Base-by-base conservation (phyloP, 208 protist species). In the Naegleria fowleri region DNA sequence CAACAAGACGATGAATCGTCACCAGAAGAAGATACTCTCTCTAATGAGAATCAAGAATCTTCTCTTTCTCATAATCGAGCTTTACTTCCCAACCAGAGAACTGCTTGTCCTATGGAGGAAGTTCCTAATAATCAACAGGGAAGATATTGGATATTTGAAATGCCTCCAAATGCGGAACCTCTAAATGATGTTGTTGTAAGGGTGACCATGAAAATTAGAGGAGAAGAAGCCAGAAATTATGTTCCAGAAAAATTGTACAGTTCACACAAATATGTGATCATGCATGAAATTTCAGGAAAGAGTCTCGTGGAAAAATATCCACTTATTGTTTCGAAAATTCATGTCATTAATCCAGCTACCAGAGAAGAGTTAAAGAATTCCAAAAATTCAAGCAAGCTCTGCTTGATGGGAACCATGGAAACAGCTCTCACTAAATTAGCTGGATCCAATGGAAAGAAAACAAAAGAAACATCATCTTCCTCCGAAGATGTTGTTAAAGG, bases 261-360 rank as follows among this genome's bases (percentile, higher is more conserved):
- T 36, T 88, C 84, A 33, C 84, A 88, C 84, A 88, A 58, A 38
- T 88, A 88, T 88, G 41, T 88, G 0, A n/a, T 88, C n/a, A 11
- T 48, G 41, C 84, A 88, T 58, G 41, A 88, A 58, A 29, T 86
- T 25, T 43, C 29, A 19, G 83, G 83, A 41, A 25, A 40, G 83
- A 29, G 9, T 33, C 11, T 87, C 9, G 39, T 51, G 52, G 15
- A 40, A 40, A 87, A 87, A 39, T 87, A 87, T 87, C 83, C 83
- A 7, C 83, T 87, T n/a, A n/a, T 88, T 19, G 84, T 88, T 25
- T n/a, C 84, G 2, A 88, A 58, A 38, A 58, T 88, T 39, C 39
- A 88, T 15, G n/a, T 88, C 15, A 58, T 88, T 58, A 33, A 88
- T 88, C 84, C 84, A 58, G 5, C 19, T 16, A 39, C 39, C 4